Base-by-base conservation (phyloP, 192 early-diverging fungal species). In the Coemansia sp. region DNA sequence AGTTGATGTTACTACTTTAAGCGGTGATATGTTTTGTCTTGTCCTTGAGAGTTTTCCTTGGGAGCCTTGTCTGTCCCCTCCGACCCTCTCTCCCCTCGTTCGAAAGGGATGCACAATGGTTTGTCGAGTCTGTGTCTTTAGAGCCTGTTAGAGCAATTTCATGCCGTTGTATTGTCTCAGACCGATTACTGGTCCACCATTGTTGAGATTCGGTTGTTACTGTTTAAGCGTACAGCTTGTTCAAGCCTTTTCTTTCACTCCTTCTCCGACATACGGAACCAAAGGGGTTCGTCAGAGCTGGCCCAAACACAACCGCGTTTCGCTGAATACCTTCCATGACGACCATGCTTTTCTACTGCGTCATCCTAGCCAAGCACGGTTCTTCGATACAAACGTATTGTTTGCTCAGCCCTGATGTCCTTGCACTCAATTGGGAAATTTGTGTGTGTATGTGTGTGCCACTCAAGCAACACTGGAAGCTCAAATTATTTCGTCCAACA, bases 401-500 rank as follows among this genome's bases (percentile, higher is more conserved):
- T 29, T 29, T 29, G 29, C 29, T 3, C 29, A 29, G 29, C 3
- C 29, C 29, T 29, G 38, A 40, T 40, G 11, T 40, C 38, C 38
- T 40, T 40, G 11, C 11, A 5, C 5, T 40, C 38, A 8, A 40
- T 5, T 40, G 38, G 1, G 38, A 40, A 13, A 40, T 40, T 11
- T 52, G 8, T 57, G 55, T 35, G 17, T 57, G 32, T 52, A 4
- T 57, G 14, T 8, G 49, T 52, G 55, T 9, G 55, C 55, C 35
- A 57, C 55, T 57, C 14, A 57, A 57, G 55, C 55, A 34, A 5
- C 55, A 57, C 49, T 52, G 6, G 49, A 9, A 52, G 22, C 9
- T 13, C 22, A 25, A 25, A 25, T 52, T 25, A 54, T 14, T 17
- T 36, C 55, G 55, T 57, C 9, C 55, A 57, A 57, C 55, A 32